These are phyloP conservation scores for Pinus taeda DNA, from an alignment of 75 land plant genomes.

Conservation along the genomic window DNA sequence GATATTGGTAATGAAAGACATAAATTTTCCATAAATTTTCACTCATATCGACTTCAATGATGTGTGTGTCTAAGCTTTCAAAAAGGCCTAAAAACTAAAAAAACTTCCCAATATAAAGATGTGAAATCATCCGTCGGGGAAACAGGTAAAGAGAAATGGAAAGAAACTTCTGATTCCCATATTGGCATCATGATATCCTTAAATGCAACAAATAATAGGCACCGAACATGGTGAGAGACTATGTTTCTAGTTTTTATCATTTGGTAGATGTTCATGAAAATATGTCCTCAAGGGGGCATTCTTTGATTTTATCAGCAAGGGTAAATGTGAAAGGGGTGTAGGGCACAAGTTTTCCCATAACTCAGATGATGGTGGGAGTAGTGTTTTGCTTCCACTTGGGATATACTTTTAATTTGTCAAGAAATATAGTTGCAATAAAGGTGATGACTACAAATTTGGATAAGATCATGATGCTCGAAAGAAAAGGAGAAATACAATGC, in stretches of 20 bases:
- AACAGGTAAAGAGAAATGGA: slow-evolving; percentile 25
- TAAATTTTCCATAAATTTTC: slow-evolving; percentile 94
- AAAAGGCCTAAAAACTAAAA: slow-evolving; percentile 63
- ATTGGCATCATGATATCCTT: slow-evolving; percentile 87
- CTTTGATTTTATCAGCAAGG: slow-evolving; percentile 89
- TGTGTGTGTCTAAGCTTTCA: slow-evolving; percentile 62
- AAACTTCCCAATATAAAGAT: slow-evolving; percentile 61
- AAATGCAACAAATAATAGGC: slow-evolving; percentile 54
- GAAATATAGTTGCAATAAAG: slow-evolving; percentile 30
- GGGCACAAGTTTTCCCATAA: slow-evolving; percentile 82
- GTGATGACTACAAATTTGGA: slow-evolving; percentile 23
- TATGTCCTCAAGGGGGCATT: slow-evolving; percentile 66
- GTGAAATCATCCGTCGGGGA: slow-evolving; percentile 10
- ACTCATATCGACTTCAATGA: slow-evolving; percentile 79
- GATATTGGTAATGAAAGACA: slow-evolving; percentile 71
- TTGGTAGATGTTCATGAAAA: slow-evolving; percentile 81
- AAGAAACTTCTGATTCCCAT: slow-evolving; percentile 62
- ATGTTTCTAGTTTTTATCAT: slow-evolving; percentile 77
- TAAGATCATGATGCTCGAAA: slow-evolving; percentile 6
- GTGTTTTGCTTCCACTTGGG: slow-evolving; percentile 20
- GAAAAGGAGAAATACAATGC: slow-evolving; percentile 1
- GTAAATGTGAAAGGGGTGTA: slow-evolving; percentile 86
- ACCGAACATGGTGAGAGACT: slow-evolving; percentile 48
- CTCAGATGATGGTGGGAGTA: slow-evolving; percentile 31
- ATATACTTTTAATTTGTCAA: slow-evolving; percentile 35